phyloP scores from a whole-genome alignment of 1,284 basidiomycete genomes.

The Fomitopsis schrenkii region DNA sequence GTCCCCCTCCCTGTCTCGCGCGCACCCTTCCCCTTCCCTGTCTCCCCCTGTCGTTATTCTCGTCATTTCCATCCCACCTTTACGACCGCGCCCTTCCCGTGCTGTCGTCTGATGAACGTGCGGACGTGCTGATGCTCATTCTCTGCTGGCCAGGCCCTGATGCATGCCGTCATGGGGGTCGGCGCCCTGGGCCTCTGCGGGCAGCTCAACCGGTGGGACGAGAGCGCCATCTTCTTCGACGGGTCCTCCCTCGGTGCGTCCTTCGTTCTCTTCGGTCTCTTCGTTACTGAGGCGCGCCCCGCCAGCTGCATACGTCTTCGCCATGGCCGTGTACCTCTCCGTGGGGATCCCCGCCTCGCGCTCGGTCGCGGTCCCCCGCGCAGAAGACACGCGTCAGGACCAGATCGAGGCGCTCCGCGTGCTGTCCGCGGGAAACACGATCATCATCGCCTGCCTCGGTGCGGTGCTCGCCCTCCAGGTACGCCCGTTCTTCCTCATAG shows the following conservation, averaged over 20 bases:
- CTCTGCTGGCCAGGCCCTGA: slow-evolving; percentile 53
- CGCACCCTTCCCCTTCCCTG: background rate
- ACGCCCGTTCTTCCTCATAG: slow-evolving; percentile 21
- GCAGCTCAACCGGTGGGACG: slow-evolving; percentile 83
- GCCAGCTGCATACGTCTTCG: slow-evolving; percentile 71
- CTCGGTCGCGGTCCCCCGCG: slow-evolving; percentile 59
- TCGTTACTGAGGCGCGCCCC: background rate
- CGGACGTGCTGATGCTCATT: background rate
- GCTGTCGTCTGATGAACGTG: background rate
- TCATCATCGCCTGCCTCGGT: slow-evolving; percentile 66
- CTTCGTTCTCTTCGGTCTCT: slow-evolving; percentile 1
- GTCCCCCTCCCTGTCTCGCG: background rate
- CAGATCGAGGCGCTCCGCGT: slow-evolving; percentile 76
- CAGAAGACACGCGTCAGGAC: slow-evolving; percentile 56
- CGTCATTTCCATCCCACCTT: background rate
- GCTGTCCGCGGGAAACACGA: slow-evolving; percentile 80
- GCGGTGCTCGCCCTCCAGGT: slow-evolving; percentile 73
- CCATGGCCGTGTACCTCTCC: slow-evolving; percentile 73
- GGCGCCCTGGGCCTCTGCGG: slow-evolving; percentile 69
- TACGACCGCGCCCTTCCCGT: background rate
- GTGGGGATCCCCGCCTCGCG: slow-evolving; percentile 76
- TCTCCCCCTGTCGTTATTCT: background rate
- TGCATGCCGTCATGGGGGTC: slow-evolving; percentile 78
- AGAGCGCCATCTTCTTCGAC: slow-evolving; percentile 91
- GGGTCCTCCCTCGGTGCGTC: slow-evolving; percentile 74